phyloP scores from a whole-genome alignment of 73 alveolate species.

The Diophrys appendiculata region DNA sequence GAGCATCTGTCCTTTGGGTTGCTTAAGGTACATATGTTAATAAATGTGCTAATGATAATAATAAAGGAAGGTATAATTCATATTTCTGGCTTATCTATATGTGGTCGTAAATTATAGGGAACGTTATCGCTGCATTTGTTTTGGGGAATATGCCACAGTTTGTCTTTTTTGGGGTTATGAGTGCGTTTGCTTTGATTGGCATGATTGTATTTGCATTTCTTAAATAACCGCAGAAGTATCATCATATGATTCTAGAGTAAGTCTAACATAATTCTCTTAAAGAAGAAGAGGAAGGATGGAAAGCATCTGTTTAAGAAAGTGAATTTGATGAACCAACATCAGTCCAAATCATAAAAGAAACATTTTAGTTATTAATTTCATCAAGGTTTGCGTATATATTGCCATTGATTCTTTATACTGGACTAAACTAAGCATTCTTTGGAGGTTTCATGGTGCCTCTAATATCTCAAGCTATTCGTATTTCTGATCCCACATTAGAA shows the following conservation, averaged over 20 bases:
- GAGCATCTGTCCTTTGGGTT: conserved; percentile 43
- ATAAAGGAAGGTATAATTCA: conserved; percentile 45
- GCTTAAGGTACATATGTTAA: conserved; percentile 34
- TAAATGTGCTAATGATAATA: conserved; percentile 46
- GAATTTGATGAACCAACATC: background rate
- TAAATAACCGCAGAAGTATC: background rate
- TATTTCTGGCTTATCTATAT: conserved; percentile 50
- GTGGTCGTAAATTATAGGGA: conserved; percentile 45
- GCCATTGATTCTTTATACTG: background rate
- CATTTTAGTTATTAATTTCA: background rate
- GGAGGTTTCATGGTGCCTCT: background rate
- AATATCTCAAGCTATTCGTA: background rate
- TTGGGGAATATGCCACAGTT: conserved; percentile 17
- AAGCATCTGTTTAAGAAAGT: background rate
- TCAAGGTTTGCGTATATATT: background rate
- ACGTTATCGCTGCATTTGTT: conserved; percentile 49
- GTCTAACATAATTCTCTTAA: background rate
- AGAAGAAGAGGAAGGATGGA: background rate
- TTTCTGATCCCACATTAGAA: background rate
- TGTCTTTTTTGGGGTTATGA: conserved; percentile 28
- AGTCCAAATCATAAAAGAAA: background rate
- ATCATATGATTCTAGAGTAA: background rate
- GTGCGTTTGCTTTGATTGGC: conserved; percentile 26
- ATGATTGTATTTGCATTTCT: conserved; percentile 5
- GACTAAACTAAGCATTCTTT: background rate